phyloP scores from a whole-genome alignment of 1,284 basidiomycete genomes.

The Ceratobasidium theobromae region DNA sequence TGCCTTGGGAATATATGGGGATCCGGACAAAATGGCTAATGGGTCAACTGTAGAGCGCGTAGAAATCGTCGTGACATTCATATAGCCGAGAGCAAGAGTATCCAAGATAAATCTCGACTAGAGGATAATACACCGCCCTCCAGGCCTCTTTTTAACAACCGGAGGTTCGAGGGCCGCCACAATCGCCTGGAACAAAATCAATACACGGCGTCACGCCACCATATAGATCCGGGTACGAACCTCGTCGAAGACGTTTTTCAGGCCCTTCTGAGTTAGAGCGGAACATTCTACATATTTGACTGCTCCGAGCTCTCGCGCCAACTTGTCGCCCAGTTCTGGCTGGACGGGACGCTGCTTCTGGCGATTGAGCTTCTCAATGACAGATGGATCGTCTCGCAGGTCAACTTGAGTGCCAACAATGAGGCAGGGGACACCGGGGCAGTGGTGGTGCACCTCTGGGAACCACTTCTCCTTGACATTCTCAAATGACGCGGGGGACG shows the following conservation, averaged over 20 bases:
- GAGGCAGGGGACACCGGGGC: slow-evolving; percentile 98
- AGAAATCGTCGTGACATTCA: slow-evolving; percentile 37
- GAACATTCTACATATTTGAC: slow-evolving; percentile 99
- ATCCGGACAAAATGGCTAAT: neutral
- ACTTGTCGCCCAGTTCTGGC: slow-evolving; percentile 86
- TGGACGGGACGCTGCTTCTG: slow-evolving; percentile 96
- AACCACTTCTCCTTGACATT: slow-evolving; percentile 99
- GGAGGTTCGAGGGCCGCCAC: slow-evolving; percentile 98
- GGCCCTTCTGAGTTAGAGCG: slow-evolving; percentile 95
- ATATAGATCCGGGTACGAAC: slow-evolving; percentile 53
- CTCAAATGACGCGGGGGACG: slow-evolving; percentile 97
- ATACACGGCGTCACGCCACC: neutral
- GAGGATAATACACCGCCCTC: slow-evolving; percentile 86
- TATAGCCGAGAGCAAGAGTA: too few relatives aligned
- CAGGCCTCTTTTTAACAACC: slow-evolving; percentile 78
- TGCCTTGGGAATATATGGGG: slow-evolving; percentile 11
- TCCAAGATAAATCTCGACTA: slow-evolving; percentile 50
- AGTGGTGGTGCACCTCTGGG: slow-evolving; percentile 99
- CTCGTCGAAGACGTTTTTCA: slow-evolving; percentile 99
- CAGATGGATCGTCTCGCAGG: slow-evolving; percentile 89
- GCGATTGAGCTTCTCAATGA: slow-evolving; percentile 91
- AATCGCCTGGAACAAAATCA: slow-evolving; percentile 70
- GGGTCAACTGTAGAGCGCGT: slow-evolving; percentile 10
- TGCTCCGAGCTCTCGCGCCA: slow-evolving; percentile 93
- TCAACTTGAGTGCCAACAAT: slow-evolving; percentile 99